Percentiles rank a stretch among this genome's conserved stretches.
Evolutionary conservation across 2,329 filamentous ascomycete genomes (phyloP).

Genomic region (Rosellinia necatrix): DNA sequence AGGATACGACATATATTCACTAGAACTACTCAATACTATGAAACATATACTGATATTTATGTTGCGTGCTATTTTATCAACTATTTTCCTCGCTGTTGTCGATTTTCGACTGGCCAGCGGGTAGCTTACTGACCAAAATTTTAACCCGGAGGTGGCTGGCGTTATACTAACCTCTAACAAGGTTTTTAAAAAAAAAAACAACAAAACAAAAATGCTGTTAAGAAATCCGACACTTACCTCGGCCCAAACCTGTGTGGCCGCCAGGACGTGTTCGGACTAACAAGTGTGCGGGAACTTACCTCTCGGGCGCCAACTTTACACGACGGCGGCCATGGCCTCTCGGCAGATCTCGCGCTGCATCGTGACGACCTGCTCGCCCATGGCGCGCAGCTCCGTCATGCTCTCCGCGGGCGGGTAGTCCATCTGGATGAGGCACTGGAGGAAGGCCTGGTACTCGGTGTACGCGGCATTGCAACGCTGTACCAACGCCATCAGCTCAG

Average conservation of each 20-base stretch:
- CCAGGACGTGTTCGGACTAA: too few species aligned
- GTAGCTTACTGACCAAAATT: too few species aligned
- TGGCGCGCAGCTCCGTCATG: slow-evolving; percentile 9
- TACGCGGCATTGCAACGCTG: slow-evolving; percentile 10
- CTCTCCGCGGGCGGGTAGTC: not conserved
- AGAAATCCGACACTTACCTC: not conserved
- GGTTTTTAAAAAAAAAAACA: too few species aligned
- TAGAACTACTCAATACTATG: not conserved
- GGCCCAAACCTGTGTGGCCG: too few species aligned
- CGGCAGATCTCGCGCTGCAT: slow-evolving; percentile 23
- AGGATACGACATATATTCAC: not conserved
- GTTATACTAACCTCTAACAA: too few species aligned
- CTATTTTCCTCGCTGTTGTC: too few species aligned
- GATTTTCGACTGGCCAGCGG: too few species aligned
- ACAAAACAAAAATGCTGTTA: too few species aligned
- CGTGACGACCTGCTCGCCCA: slow-evolving; percentile 21
- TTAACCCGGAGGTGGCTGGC: too few species aligned
- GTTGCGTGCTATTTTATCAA: too few species aligned
- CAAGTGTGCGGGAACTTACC: too few species aligned
- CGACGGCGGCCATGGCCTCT: slow-evolving; percentile 8
- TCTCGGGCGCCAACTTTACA: not conserved
- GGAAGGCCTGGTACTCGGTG: slow-evolving; percentile 4
- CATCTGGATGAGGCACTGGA: slow-evolving; percentile 5
- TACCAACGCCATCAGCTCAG: slow-evolving; percentile 4
- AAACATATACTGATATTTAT: too few species aligned